Percentiles rank a stretch among this genome's conserved stretches.
phyloP scores from a whole-genome alignment of 345 rosid genomes.

The Litchi chinensis region DNA sequence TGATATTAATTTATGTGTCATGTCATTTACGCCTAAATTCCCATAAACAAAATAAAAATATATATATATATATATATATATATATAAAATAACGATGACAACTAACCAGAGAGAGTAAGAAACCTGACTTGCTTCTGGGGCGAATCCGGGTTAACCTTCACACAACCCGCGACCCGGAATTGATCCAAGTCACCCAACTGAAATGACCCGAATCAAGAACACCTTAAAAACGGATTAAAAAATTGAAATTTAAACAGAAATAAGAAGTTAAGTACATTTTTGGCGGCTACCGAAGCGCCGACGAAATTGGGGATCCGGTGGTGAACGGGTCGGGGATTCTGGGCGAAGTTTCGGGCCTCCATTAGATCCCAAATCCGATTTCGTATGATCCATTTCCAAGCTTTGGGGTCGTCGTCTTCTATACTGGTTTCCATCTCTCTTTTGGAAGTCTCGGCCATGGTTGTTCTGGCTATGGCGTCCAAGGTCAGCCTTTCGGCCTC shows the following conservation, averaged over 20 bases:
- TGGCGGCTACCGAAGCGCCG: conserved; percentile 79
- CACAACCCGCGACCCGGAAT: conserved; percentile 61
- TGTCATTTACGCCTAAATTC: too few species aligned
- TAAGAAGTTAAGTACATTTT: conserved; percentile 34
- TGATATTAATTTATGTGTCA: too few species aligned
- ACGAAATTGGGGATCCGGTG: conserved; percentile 91
- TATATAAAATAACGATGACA: neutral
- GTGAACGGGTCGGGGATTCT: conserved; percentile 87
- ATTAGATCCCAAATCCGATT: conserved; percentile 84
- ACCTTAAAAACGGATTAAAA: neutral
- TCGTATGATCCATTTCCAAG: conserved; percentile 91
- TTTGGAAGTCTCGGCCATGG: conserved; percentile 66
- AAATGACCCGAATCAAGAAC: conserved; percentile 1
- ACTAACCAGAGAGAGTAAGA: conserved; percentile 83
- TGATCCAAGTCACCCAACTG: conserved; percentile 65
- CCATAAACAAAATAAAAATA: too few species aligned
- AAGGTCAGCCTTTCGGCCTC: conserved; percentile 67
- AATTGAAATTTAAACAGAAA: neutral
- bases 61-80: too few species aligned
- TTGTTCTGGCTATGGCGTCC: conserved; percentile 65
- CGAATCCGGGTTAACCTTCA: conserved; percentile 90
- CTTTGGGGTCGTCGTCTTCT: conserved; percentile 58
- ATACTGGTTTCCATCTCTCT: conserved; percentile 37
- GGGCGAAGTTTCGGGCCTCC: conserved; percentile 70
- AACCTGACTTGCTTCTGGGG: conserved; percentile 96